Conservation (phyloP, 2,329 filamentous ascomycete species). For the Cladophialophora immunda region DNA sequence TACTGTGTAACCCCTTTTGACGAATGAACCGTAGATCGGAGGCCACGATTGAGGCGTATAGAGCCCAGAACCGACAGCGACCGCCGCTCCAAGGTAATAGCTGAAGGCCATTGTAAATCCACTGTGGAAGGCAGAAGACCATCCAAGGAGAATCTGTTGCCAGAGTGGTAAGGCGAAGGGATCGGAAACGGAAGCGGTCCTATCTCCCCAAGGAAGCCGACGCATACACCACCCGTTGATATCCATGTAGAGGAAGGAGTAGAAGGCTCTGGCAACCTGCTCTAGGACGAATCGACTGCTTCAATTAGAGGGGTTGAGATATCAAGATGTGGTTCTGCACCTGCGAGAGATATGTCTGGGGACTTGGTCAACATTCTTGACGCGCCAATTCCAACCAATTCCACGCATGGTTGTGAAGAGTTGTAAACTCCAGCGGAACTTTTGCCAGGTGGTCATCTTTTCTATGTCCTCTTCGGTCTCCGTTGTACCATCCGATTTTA, state of each 20-base stretch:
- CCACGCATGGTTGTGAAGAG: conserved; percentile 66
- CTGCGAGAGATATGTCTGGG: conserved; percentile 21
- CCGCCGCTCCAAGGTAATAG: conserved; percentile 28
- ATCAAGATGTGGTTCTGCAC: conserved; percentile 1
- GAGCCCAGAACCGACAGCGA: conserved; percentile 20
- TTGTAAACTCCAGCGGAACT: conserved; percentile 64
- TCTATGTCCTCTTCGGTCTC: conserved; percentile 26
- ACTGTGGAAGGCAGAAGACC: conserved; percentile 25
- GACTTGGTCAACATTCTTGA: conserved; percentile 40
- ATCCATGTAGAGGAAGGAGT: conserved; percentile 28
- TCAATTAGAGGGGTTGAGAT: conserved; percentile 5
- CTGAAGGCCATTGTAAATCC: conserved; percentile 30
- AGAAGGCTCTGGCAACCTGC: conserved; percentile 22
- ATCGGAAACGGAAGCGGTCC: conserved; percentile 9
- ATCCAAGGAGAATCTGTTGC: conserved; percentile 25
- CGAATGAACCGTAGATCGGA: conserved; percentile 33
- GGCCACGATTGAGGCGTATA: conserved; percentile 31
- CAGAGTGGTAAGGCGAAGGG: conserved; percentile 29
- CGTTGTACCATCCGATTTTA: conserved; percentile 22
- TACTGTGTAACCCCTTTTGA: conserved; percentile 30
- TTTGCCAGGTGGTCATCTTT: conserved; percentile 32
- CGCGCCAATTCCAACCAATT: conserved; percentile 67
- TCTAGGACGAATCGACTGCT: conserved; percentile 27
- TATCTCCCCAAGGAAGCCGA: conserved; percentile 12
- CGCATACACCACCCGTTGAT: conserved; percentile 28